phyloP scores from a whole-genome alignment of 2,329 filamentous ascomycete genomes.

The Neophaeococcomyces aloes region DNA sequence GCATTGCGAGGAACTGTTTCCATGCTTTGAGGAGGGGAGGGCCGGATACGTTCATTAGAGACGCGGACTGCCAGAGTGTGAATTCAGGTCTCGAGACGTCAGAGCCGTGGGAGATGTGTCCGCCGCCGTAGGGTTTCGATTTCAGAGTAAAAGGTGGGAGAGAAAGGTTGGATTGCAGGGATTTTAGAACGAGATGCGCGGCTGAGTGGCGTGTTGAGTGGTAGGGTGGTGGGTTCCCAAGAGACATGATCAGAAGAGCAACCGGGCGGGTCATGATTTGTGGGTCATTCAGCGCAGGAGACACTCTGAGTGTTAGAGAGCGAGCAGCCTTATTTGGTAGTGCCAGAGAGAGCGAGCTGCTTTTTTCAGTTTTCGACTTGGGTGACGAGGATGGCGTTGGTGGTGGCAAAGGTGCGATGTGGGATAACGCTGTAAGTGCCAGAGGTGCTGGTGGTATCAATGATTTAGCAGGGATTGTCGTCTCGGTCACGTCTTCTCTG shows the following conservation, averaged over 20 bases:
- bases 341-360: background rate
- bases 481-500: background rate
- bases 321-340: constrained; percentile 1
- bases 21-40: constrained; percentile 58
- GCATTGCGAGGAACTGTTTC: constrained; percentile 37
- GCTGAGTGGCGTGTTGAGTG: constrained; percentile 74
- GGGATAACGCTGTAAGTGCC: no score
- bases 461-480: background rate
- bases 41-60: constrained; percentile 77
- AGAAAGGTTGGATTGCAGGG: constrained; percentile 44
- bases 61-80: constrained; percentile 63
- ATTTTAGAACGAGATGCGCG: constrained; percentile 65
- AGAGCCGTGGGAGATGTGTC: constrained; percentile 43
- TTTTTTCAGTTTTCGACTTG: no score
- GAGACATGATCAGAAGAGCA: constrained; percentile 69
- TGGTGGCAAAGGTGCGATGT: no score
- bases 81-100: constrained; percentile 38
- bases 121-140: constrained; percentile 36
- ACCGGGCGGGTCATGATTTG: constrained; percentile 7
- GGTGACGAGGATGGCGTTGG: no score
- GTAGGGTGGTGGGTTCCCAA: constrained; percentile 74
- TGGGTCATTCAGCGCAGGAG: background rate
- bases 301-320: constrained; percentile 12
- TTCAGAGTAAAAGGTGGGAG: constrained; percentile 41
- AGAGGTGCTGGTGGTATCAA: no score